phyloP scores from a whole-genome alignment of 2,329 filamentous ascomycete species.

The Colletotrichum chrysophilum region DNA sequence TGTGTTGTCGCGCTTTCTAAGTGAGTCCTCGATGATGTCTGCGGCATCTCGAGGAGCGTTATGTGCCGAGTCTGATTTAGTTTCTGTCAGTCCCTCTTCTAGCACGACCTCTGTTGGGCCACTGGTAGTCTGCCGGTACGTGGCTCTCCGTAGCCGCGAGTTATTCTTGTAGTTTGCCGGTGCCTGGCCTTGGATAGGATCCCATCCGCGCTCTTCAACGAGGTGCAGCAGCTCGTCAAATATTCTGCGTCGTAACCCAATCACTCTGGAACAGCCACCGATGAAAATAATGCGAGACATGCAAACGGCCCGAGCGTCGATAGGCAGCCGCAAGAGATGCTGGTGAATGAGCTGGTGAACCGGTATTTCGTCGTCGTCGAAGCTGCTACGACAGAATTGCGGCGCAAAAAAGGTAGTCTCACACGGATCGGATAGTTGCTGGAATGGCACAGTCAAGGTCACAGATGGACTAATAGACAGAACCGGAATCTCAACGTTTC shows the following conservation, averaged over 20 bases:
- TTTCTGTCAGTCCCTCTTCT: neutral
- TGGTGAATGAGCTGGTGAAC: constrained; percentile 79
- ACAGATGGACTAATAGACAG: constrained; percentile 53
- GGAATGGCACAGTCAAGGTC: constrained; percentile 68
- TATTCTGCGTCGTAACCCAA: constrained; percentile 80
- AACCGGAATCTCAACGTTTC: constrained; percentile 48
- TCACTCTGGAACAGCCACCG: constrained; percentile 78
- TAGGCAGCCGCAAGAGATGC: constrained; percentile 74
- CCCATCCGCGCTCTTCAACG: constrained; percentile 76
- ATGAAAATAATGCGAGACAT: constrained; percentile 90
- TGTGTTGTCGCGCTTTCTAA: constrained; percentile 36
- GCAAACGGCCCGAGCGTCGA: constrained; percentile 83
- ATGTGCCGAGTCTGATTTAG: constrained; percentile 32
- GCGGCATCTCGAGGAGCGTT: constrained; percentile 44
- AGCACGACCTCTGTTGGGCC: constrained; percentile 21
- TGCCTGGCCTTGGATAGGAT: constrained; percentile 73
- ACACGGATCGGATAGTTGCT: constrained; percentile 73
- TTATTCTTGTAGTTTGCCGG: constrained; percentile 59
- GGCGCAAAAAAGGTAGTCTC: constrained; percentile 77
- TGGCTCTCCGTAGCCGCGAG: constrained; percentile 42
- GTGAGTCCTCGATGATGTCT: constrained; percentile 64
- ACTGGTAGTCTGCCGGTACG: constrained; percentile 25
- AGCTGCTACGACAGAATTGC: constrained; percentile 54
- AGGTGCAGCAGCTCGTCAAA: constrained; percentile 75
- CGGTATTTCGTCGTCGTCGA: constrained; percentile 88